phyloP scores from a whole-genome alignment of 768 basidiomycete species.

The Termitomyces sp. region DNA sequence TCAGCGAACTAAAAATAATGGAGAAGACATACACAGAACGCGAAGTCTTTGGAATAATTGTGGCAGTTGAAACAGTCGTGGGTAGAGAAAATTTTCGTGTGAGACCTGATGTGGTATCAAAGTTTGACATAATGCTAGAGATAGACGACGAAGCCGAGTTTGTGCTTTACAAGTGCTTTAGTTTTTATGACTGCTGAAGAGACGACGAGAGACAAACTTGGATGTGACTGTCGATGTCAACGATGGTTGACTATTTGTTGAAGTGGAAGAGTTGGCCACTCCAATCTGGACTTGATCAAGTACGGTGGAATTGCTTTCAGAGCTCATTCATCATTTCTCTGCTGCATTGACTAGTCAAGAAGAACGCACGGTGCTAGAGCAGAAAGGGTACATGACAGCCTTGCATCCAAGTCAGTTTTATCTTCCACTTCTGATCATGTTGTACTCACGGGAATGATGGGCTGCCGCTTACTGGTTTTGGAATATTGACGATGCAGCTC shows the following conservation, averaged over 20 bases:
- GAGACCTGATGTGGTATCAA: neutral
- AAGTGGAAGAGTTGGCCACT: neutral
- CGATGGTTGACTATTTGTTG: too few relatives aligned
- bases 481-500: fast-evolving
- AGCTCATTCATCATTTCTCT: too few relatives aligned
- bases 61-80: neutral
- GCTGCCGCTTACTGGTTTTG: neutral
- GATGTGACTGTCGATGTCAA: too few relatives aligned
- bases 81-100: neutral
- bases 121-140: neutral
- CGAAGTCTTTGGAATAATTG: neutral
- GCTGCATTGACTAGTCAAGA: too few relatives aligned
- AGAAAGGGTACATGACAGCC: too few relatives aligned
- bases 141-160: neutral
- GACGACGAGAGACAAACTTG: neutral
- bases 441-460: neutral
- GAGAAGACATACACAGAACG: neutral
- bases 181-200: too few relatives aligned
- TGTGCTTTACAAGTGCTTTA: neutral
- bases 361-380: too few relatives aligned
- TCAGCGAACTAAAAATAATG: neutral
- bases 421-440: neutral
- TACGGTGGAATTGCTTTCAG: too few relatives aligned
- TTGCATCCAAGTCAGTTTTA: too few relatives aligned
- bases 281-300: too few relatives aligned